Base-by-base conservation (phyloP, 164 flowering plant species). In the Pachysandra terminalis region DNA sequence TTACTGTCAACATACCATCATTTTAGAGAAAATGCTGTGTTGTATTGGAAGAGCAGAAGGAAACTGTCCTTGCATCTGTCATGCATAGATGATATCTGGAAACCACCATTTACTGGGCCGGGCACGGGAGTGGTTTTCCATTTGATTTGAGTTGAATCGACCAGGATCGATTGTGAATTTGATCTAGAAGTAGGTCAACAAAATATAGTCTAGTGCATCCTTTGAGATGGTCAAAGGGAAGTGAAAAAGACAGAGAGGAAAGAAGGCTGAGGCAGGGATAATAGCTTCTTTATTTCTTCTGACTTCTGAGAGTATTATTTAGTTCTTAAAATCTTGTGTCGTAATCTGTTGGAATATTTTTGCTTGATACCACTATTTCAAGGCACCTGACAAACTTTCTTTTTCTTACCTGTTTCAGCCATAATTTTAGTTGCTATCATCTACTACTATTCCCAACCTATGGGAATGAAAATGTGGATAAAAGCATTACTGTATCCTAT, bases 361-460 rank as follows among this genome's bases (percentile, higher is more conserved):
- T 19, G 16, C 49, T 16, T 66, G 21, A 52, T 26, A 37, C 62
- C 27, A 68, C 32, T 12, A 27, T 40, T 48, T 69, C 23, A 19
- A 21, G 59, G 19, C 32, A 64, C 69, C 65, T 68, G 65, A 67
- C 66, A 56, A 19, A 40, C 17, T 65, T 64, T 55, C 28, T 66
- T 70, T 59, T 78, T 26, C 71, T 71, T 77, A 19, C 37, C 52
- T 78, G 57, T 76, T 77, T 63, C 94, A 91, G 99, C 87, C 66
- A 72, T 95, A 70, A 80, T 90, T 60, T 77, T 95, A 61, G 93
- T 95, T 74, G 87, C 86, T 67, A 75, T 88, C 23, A 87, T 90
- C 71, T 89, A 92, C 76, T 90, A 92, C 59, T 89, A 71, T 74
- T 91, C 98, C 49, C 91, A 75, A 69, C 93, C 96, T 23, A n/a